Evolutionary conservation across 306 rosid genomes (phyloP).

Genomic region (Trifolium dubium): DNA sequence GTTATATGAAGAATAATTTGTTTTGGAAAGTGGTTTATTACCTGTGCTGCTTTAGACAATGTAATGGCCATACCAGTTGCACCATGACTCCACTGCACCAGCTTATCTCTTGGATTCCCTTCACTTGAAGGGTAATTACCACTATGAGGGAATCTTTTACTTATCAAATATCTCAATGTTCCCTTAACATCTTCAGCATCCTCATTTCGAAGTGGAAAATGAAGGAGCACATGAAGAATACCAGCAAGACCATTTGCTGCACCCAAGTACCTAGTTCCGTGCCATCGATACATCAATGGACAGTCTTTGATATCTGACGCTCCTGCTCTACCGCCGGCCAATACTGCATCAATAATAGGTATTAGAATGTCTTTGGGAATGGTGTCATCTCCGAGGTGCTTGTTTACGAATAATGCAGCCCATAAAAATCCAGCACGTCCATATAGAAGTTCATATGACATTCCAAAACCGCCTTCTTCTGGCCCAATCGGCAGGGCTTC

Average conservation of each 20-base stretch:
- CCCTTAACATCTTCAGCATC: slow-evolving; percentile 80
- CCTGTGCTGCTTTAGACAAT: slow-evolving; percentile 88
- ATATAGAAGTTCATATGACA: slow-evolving; percentile 90
- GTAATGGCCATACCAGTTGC: slow-evolving; percentile 88
- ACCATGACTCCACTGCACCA: slow-evolving; percentile 94
- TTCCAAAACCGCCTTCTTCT: slow-evolving; percentile 97
- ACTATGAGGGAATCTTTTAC: slow-evolving; percentile 77
- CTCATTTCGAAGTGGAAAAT: slow-evolving; percentile 68
- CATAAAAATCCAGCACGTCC: slow-evolving; percentile 91
- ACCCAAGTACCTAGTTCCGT: slow-evolving; percentile 89
- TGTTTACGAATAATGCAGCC: slow-evolving; percentile 77
- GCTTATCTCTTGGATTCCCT: slow-evolving; percentile 81
- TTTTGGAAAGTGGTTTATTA: slow-evolving; percentile 34
- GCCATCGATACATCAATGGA: slow-evolving; percentile 94
- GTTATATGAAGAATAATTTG: neutral
- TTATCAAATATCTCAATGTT: slow-evolving; percentile 76
- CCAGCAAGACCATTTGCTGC: slow-evolving; percentile 94
- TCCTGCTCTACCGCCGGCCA: slow-evolving; percentile 92
- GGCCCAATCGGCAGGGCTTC: slow-evolving; percentile 85
- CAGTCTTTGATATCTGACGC: slow-evolving; percentile 75
- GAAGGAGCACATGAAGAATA: slow-evolving; percentile 75
- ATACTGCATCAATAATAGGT: slow-evolving; percentile 71
- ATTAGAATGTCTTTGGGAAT: slow-evolving; percentile 62
- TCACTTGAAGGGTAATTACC: slow-evolving; percentile 96
- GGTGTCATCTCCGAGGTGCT: slow-evolving; percentile 60